Conservation (phyloP, 1,284 basidiomycete genomes). For the Pyrrhoderma lamaoense region DNA sequence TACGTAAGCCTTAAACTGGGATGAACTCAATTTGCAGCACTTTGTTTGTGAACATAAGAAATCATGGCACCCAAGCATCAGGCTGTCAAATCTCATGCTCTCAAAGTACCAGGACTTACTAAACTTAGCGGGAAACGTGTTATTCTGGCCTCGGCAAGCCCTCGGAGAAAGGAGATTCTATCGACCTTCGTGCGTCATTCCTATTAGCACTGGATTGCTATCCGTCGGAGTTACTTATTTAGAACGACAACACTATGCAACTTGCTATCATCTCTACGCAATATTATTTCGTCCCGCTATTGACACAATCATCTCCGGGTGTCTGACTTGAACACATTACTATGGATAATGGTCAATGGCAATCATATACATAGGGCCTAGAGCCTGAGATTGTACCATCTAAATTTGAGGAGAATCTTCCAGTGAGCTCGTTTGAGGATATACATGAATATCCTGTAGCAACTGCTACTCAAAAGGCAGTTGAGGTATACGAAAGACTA, state of each 20-base stretch:
- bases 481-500: conserved; percentile 87
- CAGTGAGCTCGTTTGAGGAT: conserved; percentile 61
- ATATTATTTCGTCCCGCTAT: background rate
- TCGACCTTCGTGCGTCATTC: conserved; percentile 58
- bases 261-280: background rate
- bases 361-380: conserved; percentile 54
- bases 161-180: conserved; percentile 82
- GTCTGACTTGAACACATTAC: background rate
- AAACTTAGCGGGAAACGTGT: conserved; percentile 71
- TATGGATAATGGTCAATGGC: too few relatives aligned
- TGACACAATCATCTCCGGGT: background rate
- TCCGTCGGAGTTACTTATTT: conserved; percentile 14
- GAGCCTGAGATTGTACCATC: conserved; percentile 85
- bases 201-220: conserved; percentile 18
- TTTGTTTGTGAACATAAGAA: too few relatives aligned
- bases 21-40: too few relatives aligned
- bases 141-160: conserved; percentile 81
- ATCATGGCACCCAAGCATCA: conserved; percentile 28
- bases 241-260: background rate
- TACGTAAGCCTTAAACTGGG: too few relatives aligned
- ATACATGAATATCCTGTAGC: conserved; percentile 91
- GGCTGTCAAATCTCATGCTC: conserved; percentile 63
- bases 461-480: conserved; percentile 86
- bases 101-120: conserved; percentile 62
- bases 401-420: conserved; percentile 79